A percentile compares a stretch with the other conserved stretches of the same genome.
These are phyloP conservation scores for Pythium diclinum DNA, from an alignment of 352 stramenopile species.

Conservation along the genomic window DNA sequence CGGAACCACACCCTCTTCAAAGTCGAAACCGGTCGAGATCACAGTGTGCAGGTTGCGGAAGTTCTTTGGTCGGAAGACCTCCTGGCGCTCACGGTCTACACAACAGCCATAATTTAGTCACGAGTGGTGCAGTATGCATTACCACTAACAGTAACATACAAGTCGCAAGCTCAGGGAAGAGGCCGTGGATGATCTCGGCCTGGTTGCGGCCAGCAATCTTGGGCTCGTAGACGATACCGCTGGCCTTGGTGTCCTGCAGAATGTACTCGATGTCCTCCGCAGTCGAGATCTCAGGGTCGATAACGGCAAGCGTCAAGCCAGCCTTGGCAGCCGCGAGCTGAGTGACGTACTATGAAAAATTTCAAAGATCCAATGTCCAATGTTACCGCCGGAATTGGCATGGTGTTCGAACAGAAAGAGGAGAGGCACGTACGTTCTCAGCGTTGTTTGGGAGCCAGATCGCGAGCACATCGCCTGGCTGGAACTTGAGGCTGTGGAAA, in stretches of 20 bases:
- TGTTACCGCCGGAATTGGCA: constrained; percentile 4
- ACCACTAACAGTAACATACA: constrained; percentile 36
- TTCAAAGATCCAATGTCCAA: background rate
- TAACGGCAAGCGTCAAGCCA: constrained; percentile 77
- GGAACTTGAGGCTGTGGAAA: constrained; percentile 71
- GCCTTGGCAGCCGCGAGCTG: constrained; percentile 83
- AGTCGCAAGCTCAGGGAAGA: constrained; percentile 76
- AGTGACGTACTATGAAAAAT: constrained; percentile 46
- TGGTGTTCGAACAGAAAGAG: background rate
- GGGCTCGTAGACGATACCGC: constrained; percentile 78
- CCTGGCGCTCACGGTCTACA: constrained; percentile 44
- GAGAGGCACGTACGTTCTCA: constrained; percentile 51
- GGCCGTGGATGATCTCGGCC: constrained; percentile 58
- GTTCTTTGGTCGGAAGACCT: constrained; percentile 75
- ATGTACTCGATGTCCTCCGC: constrained; percentile 79
- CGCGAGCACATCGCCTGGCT: constrained; percentile 68
- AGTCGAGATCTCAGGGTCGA: constrained; percentile 70
- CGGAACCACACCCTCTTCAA: constrained; percentile 67
- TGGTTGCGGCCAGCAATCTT: constrained; percentile 78
- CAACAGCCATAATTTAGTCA: constrained; percentile 1
- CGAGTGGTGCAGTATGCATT: background rate
- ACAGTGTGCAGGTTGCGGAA: constrained; percentile 82
- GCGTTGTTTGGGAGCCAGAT: constrained; percentile 84
- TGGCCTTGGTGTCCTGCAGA: constrained; percentile 77
- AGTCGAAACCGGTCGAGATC: constrained; percentile 79